These are phyloP conservation scores for Solanum phureja DNA, from an alignment of 257 asterid genomes.

Conservation along the genomic window DNA sequence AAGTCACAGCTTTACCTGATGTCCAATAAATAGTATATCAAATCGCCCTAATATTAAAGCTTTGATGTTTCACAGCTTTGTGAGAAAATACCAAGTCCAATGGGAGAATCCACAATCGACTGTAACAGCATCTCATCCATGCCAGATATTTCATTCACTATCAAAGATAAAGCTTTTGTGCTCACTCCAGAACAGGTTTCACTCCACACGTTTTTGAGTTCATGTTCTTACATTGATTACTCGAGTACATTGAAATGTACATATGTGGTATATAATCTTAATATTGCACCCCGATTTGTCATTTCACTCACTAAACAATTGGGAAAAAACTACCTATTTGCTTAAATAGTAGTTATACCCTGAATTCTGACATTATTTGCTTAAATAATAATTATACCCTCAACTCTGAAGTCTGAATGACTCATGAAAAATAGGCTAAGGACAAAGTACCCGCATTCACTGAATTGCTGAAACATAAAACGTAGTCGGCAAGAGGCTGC, in stretches of 20 bases:
- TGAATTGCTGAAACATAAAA: background rate
- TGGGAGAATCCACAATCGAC: constrained; percentile 62
- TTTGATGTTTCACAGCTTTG: constrained; percentile 53
- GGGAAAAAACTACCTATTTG: background rate
- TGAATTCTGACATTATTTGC: background rate
- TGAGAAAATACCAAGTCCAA: constrained; percentile 80
- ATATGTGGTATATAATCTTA: background rate
- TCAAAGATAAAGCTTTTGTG: constrained; percentile 39
- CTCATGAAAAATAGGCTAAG: background rate
- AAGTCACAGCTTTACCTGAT: background rate
- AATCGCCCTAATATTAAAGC: background rate
- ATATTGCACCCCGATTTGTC: background rate
- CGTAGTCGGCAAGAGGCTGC: background rate
- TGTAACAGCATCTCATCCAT: constrained; percentile 44
- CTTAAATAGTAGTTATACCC: background rate
- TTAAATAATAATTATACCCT: background rate
- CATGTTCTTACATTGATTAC: background rate
- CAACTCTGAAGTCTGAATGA: background rate
- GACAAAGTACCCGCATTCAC: background rate
- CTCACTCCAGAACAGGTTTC: constrained; percentile 86
- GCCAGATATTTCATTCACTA: constrained; percentile 69
- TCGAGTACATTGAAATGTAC: background rate
- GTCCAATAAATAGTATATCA: background rate
- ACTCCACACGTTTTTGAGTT: background rate
- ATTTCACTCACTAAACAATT: background rate